phyloP scores from a whole-genome alignment of 2,329 filamentous ascomycete species.

The Aspergillus transmontanensis region DNA sequence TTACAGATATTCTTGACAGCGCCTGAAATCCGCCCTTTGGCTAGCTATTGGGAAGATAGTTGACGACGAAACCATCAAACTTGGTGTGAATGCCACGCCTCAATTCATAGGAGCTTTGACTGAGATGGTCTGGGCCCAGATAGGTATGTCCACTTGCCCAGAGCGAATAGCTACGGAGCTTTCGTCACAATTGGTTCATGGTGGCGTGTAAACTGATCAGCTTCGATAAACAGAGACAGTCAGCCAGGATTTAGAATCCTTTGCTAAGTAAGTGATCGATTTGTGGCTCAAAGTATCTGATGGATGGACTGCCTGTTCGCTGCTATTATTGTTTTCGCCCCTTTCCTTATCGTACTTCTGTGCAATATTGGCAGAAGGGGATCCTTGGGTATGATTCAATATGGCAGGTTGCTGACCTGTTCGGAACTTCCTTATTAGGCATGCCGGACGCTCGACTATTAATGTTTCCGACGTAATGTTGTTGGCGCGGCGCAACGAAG shows the following conservation, averaged over 20 bases:
- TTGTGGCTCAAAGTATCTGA: neutral
- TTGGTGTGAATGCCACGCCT: slow-evolving; percentile 82
- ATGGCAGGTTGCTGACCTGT: slow-evolving; percentile 2
- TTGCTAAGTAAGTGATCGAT: slow-evolving; percentile 53
- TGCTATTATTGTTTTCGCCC: neutral
- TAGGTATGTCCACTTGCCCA: slow-evolving; percentile 60
- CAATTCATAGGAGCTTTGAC: slow-evolving; percentile 86
- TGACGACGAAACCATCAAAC: slow-evolving; percentile 74
- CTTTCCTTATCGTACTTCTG: neutral
- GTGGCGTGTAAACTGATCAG: slow-evolving; percentile 13
- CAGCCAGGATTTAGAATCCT: slow-evolving; percentile 64
- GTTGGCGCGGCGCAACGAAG: slow-evolving; percentile 82
- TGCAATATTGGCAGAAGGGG: neutral
- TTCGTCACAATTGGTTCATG: neutral
- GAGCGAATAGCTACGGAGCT: neutral
- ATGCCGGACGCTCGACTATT: slow-evolving; percentile 79
- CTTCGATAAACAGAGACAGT: slow-evolving; percentile 48
- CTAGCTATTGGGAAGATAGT: slow-evolving; percentile 82
- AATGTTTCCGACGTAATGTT: slow-evolving; percentile 86
- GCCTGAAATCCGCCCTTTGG: slow-evolving; percentile 84
- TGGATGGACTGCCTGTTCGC: neutral
- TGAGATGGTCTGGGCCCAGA: slow-evolving; percentile 84
- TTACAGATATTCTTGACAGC: slow-evolving; percentile 50
- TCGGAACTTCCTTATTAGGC: slow-evolving; percentile 55
- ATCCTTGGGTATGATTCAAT: neutral